Evolutionary conservation across 345 rosid genomes (phyloP).

Genomic region (Odontarrhena argentea): DNA sequence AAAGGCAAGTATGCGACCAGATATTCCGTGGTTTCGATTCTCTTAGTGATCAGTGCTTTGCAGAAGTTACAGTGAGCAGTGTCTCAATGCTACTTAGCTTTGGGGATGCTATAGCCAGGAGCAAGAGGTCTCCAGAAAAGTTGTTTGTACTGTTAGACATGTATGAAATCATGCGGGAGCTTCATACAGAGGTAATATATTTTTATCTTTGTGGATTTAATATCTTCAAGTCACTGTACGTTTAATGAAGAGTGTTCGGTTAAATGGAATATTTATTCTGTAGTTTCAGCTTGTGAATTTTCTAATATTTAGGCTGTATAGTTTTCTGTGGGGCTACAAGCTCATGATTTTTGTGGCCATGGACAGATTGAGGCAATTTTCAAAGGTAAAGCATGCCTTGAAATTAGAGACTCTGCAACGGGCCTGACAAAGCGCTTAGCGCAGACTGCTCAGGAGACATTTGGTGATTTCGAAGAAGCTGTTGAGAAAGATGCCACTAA

Average conservation of each 20-base stretch:
- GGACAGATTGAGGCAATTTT: conserved; percentile 77
- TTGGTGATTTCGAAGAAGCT: conserved; percentile 98
- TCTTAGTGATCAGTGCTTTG: conserved; percentile 89
- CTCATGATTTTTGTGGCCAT: conserved; percentile 30
- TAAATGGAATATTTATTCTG: conserved; percentile 6
- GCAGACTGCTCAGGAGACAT: conserved; percentile 91
- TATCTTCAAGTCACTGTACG: conserved; percentile 17
- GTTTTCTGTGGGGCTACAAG: conserved; percentile 7
- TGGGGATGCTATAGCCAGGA: conserved; percentile 96
- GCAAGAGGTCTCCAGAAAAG: conserved; percentile 99
- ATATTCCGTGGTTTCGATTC: conserved; percentile 86
- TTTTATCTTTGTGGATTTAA: conserved; percentile 9
- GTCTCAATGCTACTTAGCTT: conserved; percentile 95
- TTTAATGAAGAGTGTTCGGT: conserved; percentile 7
- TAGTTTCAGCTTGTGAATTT: conserved; percentile 6
- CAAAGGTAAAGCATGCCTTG: conserved; percentile 82
- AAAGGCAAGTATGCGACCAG: conserved; percentile 89
- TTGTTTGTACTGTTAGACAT: conserved; percentile 95
- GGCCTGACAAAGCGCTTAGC: conserved; percentile 90
- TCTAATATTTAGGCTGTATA: conserved; percentile 6
- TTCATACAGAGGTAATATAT: conserved; percentile 81
- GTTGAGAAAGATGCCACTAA: conserved; percentile 98
- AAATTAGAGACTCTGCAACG: conserved; percentile 82
- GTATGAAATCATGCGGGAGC: conserved; percentile 98
- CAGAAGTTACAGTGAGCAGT: conserved; percentile 77